Conservation (phyloP, 1,284 basidiomycete genomes). For the Athelia psychrophila region DNA sequence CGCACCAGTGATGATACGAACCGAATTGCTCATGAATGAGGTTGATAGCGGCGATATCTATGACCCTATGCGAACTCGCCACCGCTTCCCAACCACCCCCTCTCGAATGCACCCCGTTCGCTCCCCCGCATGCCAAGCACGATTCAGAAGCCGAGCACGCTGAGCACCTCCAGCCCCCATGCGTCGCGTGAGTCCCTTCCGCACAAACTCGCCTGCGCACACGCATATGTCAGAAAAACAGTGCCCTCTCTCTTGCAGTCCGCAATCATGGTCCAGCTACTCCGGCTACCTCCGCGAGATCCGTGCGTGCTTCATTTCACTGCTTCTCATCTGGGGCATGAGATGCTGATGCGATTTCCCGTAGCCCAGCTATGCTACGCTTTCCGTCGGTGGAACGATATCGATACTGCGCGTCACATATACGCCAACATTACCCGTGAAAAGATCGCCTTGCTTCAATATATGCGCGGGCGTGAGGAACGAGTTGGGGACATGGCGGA, state of each 20-base stretch:
- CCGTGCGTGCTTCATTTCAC: neutral
- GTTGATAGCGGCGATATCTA: neutral
- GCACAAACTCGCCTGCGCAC: neutral
- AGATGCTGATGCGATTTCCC: neutral
- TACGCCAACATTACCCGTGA: neutral
- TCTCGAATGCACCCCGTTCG: neutral
- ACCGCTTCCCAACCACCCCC: neutral
- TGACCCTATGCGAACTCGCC: neutral
- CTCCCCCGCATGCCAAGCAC: neutral
- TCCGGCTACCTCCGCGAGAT: neutral
- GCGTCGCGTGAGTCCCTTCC: neutral
- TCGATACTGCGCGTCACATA: neutral
- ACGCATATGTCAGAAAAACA: neutral
- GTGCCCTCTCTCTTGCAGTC: neutral
- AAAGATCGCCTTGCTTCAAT: neutral
- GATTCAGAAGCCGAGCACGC: neutral
- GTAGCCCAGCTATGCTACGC: slow-evolving; percentile 1
- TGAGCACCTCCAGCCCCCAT: neutral
- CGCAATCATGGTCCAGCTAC: neutral
- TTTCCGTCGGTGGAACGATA: neutral
- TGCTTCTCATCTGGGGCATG: neutral
- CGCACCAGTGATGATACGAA: neutral
- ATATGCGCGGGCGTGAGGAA: neutral
- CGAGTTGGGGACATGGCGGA: neutral
- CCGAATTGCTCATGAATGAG: neutral